Conservation (phyloP, 495 filamentous ascomycete species). For the Apodospora peruviana region DNA sequence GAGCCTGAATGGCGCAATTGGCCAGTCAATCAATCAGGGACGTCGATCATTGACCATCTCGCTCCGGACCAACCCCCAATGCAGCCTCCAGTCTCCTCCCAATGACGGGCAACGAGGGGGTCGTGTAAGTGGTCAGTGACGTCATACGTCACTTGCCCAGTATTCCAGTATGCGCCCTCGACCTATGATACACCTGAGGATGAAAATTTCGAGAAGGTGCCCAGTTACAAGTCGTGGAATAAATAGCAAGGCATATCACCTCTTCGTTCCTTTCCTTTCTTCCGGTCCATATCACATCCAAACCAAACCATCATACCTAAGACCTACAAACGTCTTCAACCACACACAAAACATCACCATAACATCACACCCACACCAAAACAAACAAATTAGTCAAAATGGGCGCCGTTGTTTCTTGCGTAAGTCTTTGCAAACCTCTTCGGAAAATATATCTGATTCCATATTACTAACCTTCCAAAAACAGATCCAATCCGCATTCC, state of each 20-base stretch:
- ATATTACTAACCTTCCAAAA: slow-evolving; percentile 14
- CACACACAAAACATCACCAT: slow-evolving; percentile 4
- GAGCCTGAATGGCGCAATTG: too few species aligned
- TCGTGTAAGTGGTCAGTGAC: neutral
- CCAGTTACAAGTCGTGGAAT: neutral
- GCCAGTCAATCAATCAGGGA: too few species aligned
- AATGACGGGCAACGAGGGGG: too few species aligned
- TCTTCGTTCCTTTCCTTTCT: neutral
- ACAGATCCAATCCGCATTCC: slow-evolving; percentile 75
- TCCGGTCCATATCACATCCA: neutral
- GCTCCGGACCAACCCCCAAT: too few species aligned
- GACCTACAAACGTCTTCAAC: slow-evolving; percentile 3
- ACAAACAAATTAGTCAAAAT: slow-evolving; percentile 51
- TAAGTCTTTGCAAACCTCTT: slow-evolving; percentile 46
- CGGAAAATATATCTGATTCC: neutral
- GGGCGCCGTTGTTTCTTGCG: slow-evolving; percentile 94
- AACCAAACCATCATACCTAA: neutral
- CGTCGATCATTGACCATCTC: too few species aligned
- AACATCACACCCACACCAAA: slow-evolving; percentile 12
- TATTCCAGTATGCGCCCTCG: neutral
- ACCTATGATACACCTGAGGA: neutral
- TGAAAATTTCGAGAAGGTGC: neutral
- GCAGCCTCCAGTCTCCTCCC: too few species aligned
- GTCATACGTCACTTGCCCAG: slow-evolving; percentile 1
- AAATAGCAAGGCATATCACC: neutral